These are phyloP conservation scores for Russula ochroleuca DNA, from an alignment of 768 basidiomycete genomes.

Conservation along the genomic window DNA sequence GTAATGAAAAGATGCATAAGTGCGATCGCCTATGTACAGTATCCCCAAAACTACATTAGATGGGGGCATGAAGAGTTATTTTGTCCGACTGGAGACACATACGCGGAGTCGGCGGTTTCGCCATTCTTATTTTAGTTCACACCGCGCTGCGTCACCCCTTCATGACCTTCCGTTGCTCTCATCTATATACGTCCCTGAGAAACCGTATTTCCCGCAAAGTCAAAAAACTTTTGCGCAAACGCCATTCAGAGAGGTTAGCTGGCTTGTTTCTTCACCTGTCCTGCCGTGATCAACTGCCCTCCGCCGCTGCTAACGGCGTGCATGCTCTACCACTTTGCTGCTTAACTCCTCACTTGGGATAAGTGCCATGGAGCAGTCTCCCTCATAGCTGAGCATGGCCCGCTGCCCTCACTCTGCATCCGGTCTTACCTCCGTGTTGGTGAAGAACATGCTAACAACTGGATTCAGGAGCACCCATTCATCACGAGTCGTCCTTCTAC, in stretches of 20 bases:
- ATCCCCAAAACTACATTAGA: too few relatives aligned
- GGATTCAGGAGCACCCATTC: background rate
- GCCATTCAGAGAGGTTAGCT: conserved; percentile 6
- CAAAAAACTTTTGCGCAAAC: conserved; percentile 6
- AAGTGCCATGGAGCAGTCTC: background rate
- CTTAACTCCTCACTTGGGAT: background rate
- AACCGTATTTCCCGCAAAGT: conserved; percentile 4
- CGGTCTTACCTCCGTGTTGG: background rate
- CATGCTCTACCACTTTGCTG: background rate
- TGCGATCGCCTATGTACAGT: too few relatives aligned
- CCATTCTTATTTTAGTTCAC: background rate
- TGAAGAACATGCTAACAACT: background rate
- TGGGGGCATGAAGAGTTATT: too few relatives aligned
- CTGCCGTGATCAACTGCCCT: too few relatives aligned
- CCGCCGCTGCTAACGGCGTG: background rate
- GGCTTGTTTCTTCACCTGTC: background rate
- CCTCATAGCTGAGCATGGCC: background rate
- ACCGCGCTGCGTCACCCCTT: conserved; percentile 1
- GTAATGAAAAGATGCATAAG: too few relatives aligned
- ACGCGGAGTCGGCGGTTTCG: background rate
- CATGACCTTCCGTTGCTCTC: conserved; percentile 10
- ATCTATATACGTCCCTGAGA: conserved; percentile 3
- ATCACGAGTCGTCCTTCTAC: background rate
- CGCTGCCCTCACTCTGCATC: background rate
- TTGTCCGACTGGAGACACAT: too few relatives aligned